Evolutionary conservation across 768 basidiomycete species (phyloP), one percentile per base, ranked within the genome.

Genomic region (Pulveroboletus frians): DNA sequence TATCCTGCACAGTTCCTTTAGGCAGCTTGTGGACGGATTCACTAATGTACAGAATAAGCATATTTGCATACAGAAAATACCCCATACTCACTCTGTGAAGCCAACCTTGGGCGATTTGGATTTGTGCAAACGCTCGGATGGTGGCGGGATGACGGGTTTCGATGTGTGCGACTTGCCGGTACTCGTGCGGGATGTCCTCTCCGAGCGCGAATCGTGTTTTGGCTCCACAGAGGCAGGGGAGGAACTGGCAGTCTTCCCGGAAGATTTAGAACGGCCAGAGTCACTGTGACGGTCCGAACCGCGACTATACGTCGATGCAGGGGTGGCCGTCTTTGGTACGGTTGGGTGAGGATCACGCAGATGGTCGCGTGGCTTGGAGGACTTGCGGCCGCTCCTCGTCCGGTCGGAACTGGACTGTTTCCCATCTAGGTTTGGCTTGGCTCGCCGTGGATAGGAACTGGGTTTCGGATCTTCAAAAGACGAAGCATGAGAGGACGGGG

Each of bases 101-200:
- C 55, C 53, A 45, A 63, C 45, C 42, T 54, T 64, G 39, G 56
- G 26, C 17, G 54, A 32, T 46, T 59, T 66, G 39, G 54, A 32
- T 46, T 59, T 66, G 39, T 64, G 52, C 27, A 46, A 29, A 32
- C 48, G 57, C n/a, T 45, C 43, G 4, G 67, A 66, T 3, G 53
- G 23, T 15, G 67, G 65, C 23, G 66, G 66, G 31, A 66, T 58
- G 4, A 69, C 61, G 3, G 67, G 67, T 34, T 59, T 65, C 15
- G 60, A 54, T 26, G 41, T 34, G 26, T 47, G 58, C 7, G 55
- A 52, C 21, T 46, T 54, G n/a, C 54, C 45, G 15, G 57, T 17
- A 31, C 55, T 23, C 41, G 49, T 48, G 21, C 52, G 58, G 9
- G 46, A 46, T 17, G 36, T n/a, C 21, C 56, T 55, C 32, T 53